Percentiles rank a stretch among this genome's conserved stretches.
Conservation (phyloP, 805 yeast species). For the Ogataea chonburiensis region DNA sequence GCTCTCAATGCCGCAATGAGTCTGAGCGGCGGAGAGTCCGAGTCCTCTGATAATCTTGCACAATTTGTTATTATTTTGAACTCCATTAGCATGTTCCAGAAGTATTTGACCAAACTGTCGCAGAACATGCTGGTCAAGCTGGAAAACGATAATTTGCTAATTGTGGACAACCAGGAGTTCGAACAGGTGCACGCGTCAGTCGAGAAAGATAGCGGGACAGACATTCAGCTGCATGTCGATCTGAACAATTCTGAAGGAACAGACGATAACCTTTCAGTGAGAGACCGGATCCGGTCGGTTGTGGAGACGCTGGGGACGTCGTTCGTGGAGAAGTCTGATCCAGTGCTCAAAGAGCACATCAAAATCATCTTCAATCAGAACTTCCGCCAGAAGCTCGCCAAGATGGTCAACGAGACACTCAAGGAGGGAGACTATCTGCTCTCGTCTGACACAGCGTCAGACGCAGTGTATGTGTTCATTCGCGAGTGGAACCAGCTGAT, state of each 20-base stretch:
- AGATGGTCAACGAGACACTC: conserved; percentile 38
- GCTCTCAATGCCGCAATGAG: conserved; percentile 37
- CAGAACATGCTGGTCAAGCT: conserved; percentile 37
- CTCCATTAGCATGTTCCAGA: conserved; percentile 62
- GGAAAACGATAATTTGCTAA: conserved; percentile 29
- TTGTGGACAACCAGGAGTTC: conserved; percentile 34
- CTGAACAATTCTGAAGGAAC: conserved; percentile 16
- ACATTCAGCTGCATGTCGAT: conserved; percentile 23
- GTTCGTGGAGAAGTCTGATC: conserved; percentile 32
- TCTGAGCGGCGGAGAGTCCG: conserved; percentile 40
- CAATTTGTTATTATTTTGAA: conserved; percentile 69
- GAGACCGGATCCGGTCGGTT: conserved; percentile 24
- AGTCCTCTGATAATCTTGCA: conserved; percentile 47
- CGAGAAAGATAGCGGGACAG: conserved; percentile 21
- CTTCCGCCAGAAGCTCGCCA: conserved; percentile 36
- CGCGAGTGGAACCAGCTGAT: conserved; percentile 63
- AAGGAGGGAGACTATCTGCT: conserved; percentile 40
- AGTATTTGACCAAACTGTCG: conserved; percentile 54
- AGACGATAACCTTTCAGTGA: conserved; percentile 23
- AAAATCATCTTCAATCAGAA: conserved; percentile 39
- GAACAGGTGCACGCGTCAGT: conserved; percentile 22
- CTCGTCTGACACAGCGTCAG: conserved; percentile 26
- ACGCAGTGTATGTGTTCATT: conserved; percentile 47
- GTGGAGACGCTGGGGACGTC: conserved; percentile 23
- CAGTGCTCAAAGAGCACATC: conserved; percentile 44